phyloP scores from a whole-genome alignment of 768 basidiomycete genomes.

The Trametes meyenii region DNA sequence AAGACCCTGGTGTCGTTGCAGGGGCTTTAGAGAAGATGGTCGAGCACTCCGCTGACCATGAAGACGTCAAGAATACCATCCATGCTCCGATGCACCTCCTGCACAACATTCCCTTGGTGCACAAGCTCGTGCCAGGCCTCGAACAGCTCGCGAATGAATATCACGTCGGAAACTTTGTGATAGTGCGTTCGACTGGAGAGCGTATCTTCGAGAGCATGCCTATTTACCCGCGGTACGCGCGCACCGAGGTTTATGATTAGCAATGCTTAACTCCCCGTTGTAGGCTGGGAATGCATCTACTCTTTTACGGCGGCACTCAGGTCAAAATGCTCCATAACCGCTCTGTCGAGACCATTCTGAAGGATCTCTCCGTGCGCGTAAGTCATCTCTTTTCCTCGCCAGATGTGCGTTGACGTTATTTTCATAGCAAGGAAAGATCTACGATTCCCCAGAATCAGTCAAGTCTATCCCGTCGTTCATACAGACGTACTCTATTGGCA shows the following conservation, averaged over 20 bases:
- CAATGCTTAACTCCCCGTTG: not conserved
- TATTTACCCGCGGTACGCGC: conserved; percentile 23
- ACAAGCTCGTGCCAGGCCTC: conserved; percentile 55
- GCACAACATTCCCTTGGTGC: conserved; percentile 41
- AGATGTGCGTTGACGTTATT: not conserved
- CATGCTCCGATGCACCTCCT: conserved; percentile 39
- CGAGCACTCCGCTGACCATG: conserved; percentile 37
- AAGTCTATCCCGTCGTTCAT: conserved; percentile 59
- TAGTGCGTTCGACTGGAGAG: conserved; percentile 37
- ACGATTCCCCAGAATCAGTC: conserved; percentile 54
- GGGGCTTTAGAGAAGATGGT: conserved; percentile 41
- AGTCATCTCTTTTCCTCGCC: conserved; percentile 3
- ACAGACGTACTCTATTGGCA: conserved; percentile 53
- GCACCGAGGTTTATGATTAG: not conserved
- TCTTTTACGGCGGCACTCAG: conserved; percentile 63
- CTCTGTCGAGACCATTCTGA: conserved; percentile 52
- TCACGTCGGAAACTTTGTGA: conserved; percentile 64
- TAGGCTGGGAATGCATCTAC: conserved; percentile 75
- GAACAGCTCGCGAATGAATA: conserved; percentile 53
- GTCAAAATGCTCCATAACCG: conserved; percentile 50
- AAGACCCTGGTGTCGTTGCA: conserved; percentile 29
- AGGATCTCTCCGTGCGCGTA: conserved; percentile 57
- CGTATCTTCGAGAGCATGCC: conserved; percentile 24
- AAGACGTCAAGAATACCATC: conserved; percentile 32
- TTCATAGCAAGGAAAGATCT: conserved; percentile 55